Evolutionary conservation across 495 filamentous ascomycete species (phyloP).

Genomic region (Penicillium verhagenii): DNA sequence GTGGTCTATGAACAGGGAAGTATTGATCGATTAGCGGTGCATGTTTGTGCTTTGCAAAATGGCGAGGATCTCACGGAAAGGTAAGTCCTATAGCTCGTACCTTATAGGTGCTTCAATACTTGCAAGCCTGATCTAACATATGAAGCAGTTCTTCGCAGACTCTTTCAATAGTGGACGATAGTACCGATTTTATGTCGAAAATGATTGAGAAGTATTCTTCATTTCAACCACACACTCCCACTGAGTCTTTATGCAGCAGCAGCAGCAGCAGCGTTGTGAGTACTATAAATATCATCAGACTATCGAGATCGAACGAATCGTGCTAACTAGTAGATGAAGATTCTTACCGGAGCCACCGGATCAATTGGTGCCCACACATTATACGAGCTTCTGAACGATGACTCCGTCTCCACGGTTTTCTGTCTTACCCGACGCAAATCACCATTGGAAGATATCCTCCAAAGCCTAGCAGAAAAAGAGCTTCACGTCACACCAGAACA

Average conservation of each 20-base stretch:
- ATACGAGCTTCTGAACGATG: conserved; percentile 43
- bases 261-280: conserved; percentile 47
- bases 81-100: too few species aligned
- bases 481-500: conserved; percentile 28
- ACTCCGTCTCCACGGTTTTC: conserved; percentile 45
- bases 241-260: conserved; percentile 14
- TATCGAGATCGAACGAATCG: background rate
- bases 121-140: too few species aligned
- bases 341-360: conserved; percentile 61
- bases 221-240: conserved; percentile 39
- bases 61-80: conserved; percentile 28
- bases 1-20: conserved; percentile 53
- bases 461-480: conserved; percentile 34
- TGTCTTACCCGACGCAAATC: conserved; percentile 50
- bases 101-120: too few species aligned
- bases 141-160: too few species aligned
- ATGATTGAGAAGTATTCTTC: conserved; percentile 51
- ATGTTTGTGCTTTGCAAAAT: conserved; percentile 43
- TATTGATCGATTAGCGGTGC: conserved; percentile 41
- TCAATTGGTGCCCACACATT: conserved; percentile 57
- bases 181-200: conserved; percentile 37
- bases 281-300: too few species aligned
- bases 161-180: conserved; percentile 21
- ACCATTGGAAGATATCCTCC: conserved; percentile 24
- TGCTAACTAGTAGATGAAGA: conserved; percentile 28